Evolutionary conservation across 352 stramenopile genomes (phyloP), one percentile per base, ranked within the genome.

Genomic region (Achlya hypogyna): DNA sequence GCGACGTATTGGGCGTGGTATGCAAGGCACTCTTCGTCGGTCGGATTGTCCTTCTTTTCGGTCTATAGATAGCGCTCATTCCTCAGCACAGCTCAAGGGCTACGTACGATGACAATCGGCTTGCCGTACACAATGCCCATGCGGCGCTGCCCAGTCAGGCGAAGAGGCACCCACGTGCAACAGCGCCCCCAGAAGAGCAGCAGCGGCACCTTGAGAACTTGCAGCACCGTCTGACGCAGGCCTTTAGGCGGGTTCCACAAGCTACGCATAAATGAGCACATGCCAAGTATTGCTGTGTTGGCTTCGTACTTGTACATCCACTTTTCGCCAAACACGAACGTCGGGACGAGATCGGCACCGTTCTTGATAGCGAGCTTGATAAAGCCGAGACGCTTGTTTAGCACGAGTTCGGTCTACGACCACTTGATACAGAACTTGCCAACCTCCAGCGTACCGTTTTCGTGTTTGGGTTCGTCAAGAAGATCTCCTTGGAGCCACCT

Each of bases 171-270:
- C 84, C 84, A 93, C 63, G 88, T 74, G 72, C 23, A 58, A n/a
- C 88, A 88, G 22, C 80, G 80, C 0, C 83, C 83, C 83, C 83
- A 92, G 71, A 92, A 92, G 38, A 88, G 69, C 68, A 89, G 84
- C 64, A 90, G 70, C 5, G 83, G 83, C 64, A 89, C 85, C 69
- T 87, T 78, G 56, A 92, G 74, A 63, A 75, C 84, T 69, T 86
- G 85, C 63, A 78, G 80, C 52, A 86, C 79, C 27, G 89, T 83
- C 12, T 73, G 71, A 22, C 86, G 82, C 23, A 90, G 68, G 3
- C 70, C 64, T 72, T 85, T 74, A 12, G 79, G 74, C 53, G 83
- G 83, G 31, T 83, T 87, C 79, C 79, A 90, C 69, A 89, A 73
- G 42, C 79, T 87, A 67, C 14, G 58, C 25, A 51, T 1, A n/a